phyloP scores from a whole-genome alignment of 2,329 filamentous ascomycete species.

The Colletotrichum tabaci region DNA sequence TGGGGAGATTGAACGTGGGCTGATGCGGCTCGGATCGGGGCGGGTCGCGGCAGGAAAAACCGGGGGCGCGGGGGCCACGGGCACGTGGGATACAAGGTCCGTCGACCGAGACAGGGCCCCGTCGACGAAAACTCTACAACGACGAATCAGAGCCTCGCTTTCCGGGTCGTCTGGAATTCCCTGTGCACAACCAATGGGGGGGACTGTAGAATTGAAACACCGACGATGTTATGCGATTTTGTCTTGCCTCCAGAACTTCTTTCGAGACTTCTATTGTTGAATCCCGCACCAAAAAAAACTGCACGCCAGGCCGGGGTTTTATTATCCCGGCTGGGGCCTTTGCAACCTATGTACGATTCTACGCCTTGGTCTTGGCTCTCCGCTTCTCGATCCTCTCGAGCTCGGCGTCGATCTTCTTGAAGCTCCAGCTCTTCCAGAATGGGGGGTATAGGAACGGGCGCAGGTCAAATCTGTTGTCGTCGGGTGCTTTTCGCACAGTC shows the following conservation, averaged over 20 bases:
- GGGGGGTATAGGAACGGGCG: constrained; percentile 50
- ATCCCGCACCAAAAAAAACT: no score
- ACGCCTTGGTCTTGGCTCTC: constrained; percentile 25
- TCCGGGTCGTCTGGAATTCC: no score
- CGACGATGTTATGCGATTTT: not conserved
- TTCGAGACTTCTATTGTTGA: not conserved
- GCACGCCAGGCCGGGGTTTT: no score
- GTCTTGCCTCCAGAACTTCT: not conserved
- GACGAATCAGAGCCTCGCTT: no score
- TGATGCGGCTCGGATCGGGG: not conserved
- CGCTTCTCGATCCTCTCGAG: constrained; percentile 52
- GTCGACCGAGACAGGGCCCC: not conserved
- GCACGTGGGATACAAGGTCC: not conserved
- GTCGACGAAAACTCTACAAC: not conserved
- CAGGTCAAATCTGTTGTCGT: constrained; percentile 50
- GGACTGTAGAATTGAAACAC: not conserved
- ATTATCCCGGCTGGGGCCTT: no score
- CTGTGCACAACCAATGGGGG: not conserved
- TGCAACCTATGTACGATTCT: not conserved
- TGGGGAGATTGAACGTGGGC: not conserved
- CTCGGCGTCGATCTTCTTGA: constrained; percentile 58
- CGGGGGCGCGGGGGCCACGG: not conserved
- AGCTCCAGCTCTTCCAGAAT: constrained; percentile 53
- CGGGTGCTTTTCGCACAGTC: constrained; percentile 42
- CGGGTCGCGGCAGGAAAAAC: not conserved